phyloP scores from a whole-genome alignment of 768 basidiomycete species.

The Collybia sordida region DNA sequence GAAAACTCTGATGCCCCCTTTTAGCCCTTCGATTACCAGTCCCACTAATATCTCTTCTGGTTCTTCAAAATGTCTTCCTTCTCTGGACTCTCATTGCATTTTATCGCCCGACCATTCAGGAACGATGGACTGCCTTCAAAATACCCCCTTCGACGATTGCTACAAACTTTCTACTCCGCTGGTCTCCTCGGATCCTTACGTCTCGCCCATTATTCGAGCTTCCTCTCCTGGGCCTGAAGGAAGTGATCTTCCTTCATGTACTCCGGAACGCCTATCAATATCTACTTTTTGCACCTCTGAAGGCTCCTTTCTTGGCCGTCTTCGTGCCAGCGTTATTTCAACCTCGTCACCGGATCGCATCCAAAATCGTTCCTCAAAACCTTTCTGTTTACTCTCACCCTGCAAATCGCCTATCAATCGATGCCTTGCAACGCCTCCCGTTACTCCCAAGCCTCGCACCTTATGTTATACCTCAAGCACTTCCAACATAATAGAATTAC shows the following conservation, averaged over 20 bases:
- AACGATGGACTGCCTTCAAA: background rate
- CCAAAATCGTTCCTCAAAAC: background rate
- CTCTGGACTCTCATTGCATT: background rate
- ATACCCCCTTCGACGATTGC: slow-evolving; percentile 3
- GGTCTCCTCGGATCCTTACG: slow-evolving; percentile 4
- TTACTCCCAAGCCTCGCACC: background rate
- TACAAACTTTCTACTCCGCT: slow-evolving; percentile 5
- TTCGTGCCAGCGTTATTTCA: background rate
- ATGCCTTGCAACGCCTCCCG: background rate
- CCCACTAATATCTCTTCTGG: background rate
- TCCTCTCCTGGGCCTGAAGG: background rate
- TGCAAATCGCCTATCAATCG: background rate
- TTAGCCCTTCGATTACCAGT: background rate
- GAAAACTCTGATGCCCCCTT: background rate
- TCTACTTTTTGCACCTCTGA: background rate
- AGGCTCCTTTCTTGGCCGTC: slow-evolving; percentile 4
- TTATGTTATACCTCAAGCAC: background rate
- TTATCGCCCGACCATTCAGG: background rate
- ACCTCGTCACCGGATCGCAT: slow-evolving; percentile 4
- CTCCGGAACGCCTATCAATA: background rate
- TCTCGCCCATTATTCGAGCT: slow-evolving; percentile 12
- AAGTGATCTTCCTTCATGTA: background rate
- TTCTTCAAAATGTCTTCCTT: no score
- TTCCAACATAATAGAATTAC: background rate
- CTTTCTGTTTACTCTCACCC: background rate